phyloP scores from a whole-genome alignment of 352 stramenopile species.

The Phytopythium vexans region DNA sequence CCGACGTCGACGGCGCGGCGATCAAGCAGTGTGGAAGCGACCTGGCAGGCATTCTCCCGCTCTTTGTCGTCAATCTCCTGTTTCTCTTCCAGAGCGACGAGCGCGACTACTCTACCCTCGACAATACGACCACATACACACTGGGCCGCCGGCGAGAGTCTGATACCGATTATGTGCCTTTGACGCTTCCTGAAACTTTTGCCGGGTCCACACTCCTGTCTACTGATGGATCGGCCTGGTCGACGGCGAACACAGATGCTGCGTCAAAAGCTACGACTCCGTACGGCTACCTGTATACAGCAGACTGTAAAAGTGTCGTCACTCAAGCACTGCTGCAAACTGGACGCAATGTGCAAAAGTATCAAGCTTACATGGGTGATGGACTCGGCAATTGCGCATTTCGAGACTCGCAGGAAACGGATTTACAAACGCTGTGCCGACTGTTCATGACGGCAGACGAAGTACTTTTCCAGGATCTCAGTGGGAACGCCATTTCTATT shows the following conservation, averaged over 20 bases:
- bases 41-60: constrained; percentile 16
- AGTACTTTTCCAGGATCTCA: constrained; percentile 20
- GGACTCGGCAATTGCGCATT: constrained; percentile 30
- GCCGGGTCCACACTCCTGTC: constrained; percentile 17
- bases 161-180: constrained; percentile 13
- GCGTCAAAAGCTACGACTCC: constrained; percentile 10
- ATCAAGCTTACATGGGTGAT: constrained; percentile 37
- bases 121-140: constrained; percentile 27
- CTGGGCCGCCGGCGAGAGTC: constrained; percentile 15
- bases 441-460: constrained; percentile 28
- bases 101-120: constrained; percentile 31
- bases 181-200: constrained; percentile 27
- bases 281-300: constrained; percentile 37
- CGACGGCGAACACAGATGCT: constrained; percentile 11
- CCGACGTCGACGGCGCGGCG: constrained; percentile 14
- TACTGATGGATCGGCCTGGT: constrained; percentile 32
- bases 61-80: constrained; percentile 35
- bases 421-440: constrained; percentile 29
- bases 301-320: constrained; percentile 22
- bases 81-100: constrained; percentile 35
- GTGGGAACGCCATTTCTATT: constrained; percentile 13
- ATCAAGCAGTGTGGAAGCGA: constrained; percentile 22
- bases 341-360: constrained; percentile 43
- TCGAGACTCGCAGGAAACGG: constrained; percentile 36
- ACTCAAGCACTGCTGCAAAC: constrained; percentile 20